phyloP scores from a whole-genome alignment of 257 asterid genomes.

The Salvia hispanica region DNA sequence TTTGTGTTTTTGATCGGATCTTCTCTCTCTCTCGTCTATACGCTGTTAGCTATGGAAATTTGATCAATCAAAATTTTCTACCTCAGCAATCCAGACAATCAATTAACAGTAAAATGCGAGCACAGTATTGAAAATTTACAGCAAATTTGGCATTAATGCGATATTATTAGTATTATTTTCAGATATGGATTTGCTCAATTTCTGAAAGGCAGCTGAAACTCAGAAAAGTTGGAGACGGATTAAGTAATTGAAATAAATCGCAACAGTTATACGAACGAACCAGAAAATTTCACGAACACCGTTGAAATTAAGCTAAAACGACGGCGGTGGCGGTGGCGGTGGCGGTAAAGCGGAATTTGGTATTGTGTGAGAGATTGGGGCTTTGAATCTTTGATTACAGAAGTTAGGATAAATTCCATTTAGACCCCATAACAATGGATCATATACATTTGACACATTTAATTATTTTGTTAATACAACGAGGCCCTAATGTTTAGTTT shows the following conservation, averaged over 20 bases:
- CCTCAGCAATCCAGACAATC: slow-evolving; percentile 17
- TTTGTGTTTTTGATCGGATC: background rate
- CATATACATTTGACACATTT: background rate
- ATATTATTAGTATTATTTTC: background rate
- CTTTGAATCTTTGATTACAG: background rate
- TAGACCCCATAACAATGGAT: background rate
- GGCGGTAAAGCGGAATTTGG: slow-evolving; percentile 2
- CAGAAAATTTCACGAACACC: background rate
- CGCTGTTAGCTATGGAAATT: slow-evolving; percentile 8
- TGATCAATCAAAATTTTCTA: slow-evolving; percentile 12
- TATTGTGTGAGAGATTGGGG: slow-evolving; percentile 5
- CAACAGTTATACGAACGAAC: slow-evolving; percentile 10
- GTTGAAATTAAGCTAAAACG: background rate
- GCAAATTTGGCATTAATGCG: background rate
- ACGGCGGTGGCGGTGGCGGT: background rate
- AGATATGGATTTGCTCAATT: background rate
- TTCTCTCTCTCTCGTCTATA: slow-evolving; percentile 1
- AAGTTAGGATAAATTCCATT: slow-evolving; percentile 13
- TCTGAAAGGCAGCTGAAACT: background rate
- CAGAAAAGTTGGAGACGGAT: background rate
- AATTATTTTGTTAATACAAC: background rate
- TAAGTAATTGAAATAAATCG: background rate
- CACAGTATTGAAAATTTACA: background rate
- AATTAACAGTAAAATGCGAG: slow-evolving; percentile 2
- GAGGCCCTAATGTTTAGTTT: background rate